These are phyloP conservation scores for Aspergillus panamensis DNA, from an alignment of 495 filamentous ascomycete species.

Conservation along the genomic window DNA sequence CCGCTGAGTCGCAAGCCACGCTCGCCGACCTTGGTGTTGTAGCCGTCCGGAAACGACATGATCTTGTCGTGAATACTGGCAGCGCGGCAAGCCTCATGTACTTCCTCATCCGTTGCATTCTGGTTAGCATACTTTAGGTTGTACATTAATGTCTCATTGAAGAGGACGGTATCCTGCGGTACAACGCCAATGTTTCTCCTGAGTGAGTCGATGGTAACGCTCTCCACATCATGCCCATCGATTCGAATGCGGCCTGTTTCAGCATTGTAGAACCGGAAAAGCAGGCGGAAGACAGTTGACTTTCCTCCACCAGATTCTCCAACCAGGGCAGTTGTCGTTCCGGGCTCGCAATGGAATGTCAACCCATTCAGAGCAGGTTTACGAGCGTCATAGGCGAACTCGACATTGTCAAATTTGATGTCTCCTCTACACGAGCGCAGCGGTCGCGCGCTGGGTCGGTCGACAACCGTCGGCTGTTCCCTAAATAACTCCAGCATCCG, in stretches of 20 bases:
- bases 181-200: constrained; percentile 90
- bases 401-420: constrained; percentile 79
- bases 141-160: constrained; percentile 97
- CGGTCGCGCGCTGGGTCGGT: constrained; percentile 52
- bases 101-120: constrained; percentile 76
- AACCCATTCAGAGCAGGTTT: constrained; percentile 82
- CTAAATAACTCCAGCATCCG: constrained; percentile 94
- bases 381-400: constrained; percentile 85
- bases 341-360: constrained; percentile 76
- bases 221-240: constrained; percentile 79
- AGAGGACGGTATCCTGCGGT: constrained; percentile 92
- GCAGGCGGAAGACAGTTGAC: constrained; percentile 91
- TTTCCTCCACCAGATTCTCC: constrained; percentile 97
- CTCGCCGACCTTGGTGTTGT: constrained; percentile 90
- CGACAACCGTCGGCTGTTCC: constrained; percentile 85
- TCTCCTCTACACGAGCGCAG: constrained; percentile 69
- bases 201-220: constrained; percentile 89
- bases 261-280: constrained; percentile 93
- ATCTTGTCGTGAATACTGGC: constrained; percentile 97
- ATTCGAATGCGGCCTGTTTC: constrained; percentile 72
- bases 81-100: constrained; percentile 83
- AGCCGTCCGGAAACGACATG: constrained; percentile 85
- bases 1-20: constrained; percentile 89
- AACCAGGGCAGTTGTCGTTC: constrained; percentile 92
- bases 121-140: constrained; percentile 95